Conservation (phyloP, 1,284 basidiomycete species). For the Fomitopsis betulina region DNA sequence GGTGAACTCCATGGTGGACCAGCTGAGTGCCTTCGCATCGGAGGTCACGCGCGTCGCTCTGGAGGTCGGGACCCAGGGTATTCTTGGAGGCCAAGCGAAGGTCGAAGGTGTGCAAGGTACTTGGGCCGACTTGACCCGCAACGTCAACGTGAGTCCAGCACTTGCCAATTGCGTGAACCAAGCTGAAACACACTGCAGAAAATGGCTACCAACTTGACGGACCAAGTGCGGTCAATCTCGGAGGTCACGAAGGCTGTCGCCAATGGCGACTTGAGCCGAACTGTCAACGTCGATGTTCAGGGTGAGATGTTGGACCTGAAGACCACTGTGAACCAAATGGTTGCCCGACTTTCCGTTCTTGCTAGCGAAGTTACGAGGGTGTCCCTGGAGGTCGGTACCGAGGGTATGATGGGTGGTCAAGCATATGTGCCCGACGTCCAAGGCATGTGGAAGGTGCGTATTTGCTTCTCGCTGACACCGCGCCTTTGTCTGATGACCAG, state of each 20-base stretch:
- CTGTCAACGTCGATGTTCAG: slow-evolving; percentile 93
- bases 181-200: slow-evolving; percentile 36
- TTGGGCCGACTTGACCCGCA: slow-evolving; percentile 89
- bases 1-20: slow-evolving; percentile 87
- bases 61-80: slow-evolving; percentile 90
- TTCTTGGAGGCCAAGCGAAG: slow-evolving; percentile 87
- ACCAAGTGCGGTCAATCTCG: slow-evolving; percentile 96
- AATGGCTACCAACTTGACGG: slow-evolving; percentile 91
- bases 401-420: slow-evolving; percentile 95
- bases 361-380: slow-evolving; percentile 85
- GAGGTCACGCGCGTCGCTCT: slow-evolving; percentile 95
- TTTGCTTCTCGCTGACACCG: not conserved
- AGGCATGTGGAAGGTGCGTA: slow-evolving; percentile 83
- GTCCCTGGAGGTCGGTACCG: slow-evolving; percentile 90
- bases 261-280: slow-evolving; percentile 84
- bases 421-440: slow-evolving; percentile 84
- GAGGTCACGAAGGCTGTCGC: slow-evolving; percentile 97
- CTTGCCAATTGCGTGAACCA: not conserved
- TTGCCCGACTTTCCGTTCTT: slow-evolving; percentile 78
- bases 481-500: not conserved
- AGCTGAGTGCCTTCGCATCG: slow-evolving; percentile 86
- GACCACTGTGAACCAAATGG: slow-evolving; percentile 90
- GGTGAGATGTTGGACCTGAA: slow-evolving; percentile 97
- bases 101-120: slow-evolving; percentile 94
- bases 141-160: slow-evolving; percentile 69